A percentile compares a stretch with the other conserved stretches of the same genome.
Evolutionary conservation across 345 rosid species (phyloP).

Genomic region (Boechera divaricarpa): DNA sequence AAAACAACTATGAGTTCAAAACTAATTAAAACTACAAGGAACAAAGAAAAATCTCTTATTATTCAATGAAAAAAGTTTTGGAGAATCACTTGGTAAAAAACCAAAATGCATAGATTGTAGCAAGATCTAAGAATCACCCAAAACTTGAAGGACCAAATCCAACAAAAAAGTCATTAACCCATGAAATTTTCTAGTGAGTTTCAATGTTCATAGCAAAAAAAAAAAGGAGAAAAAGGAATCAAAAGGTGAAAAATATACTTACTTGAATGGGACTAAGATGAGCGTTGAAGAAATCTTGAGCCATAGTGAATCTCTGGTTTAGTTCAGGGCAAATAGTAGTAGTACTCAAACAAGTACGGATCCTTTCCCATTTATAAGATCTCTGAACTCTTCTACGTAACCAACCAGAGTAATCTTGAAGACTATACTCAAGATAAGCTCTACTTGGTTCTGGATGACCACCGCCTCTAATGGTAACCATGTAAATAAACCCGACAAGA

Average conservation of each 20-base stretch:
- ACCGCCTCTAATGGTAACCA: slow-evolving; percentile 77
- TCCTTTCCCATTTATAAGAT: slow-evolving; percentile 81
- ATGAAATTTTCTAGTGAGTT: no score
- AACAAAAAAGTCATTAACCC: no score
- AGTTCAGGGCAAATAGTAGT: slow-evolving; percentile 71
- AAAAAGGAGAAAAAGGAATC: background rate
- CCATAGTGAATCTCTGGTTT: slow-evolving; percentile 74
- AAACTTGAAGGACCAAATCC: background rate
- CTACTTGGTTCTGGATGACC: slow-evolving; percentile 82
- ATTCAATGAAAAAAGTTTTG: no score
- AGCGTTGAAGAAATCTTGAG: slow-evolving; percentile 91
- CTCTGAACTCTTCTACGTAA: slow-evolving; percentile 71
- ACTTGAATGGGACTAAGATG: slow-evolving; percentile 84
- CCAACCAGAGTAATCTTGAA: slow-evolving; percentile 82
- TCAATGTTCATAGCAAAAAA: no score
- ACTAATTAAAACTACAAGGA: no score
- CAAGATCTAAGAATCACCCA: background rate
- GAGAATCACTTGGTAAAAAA: no score
- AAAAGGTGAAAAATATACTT: background rate
- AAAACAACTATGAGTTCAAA: slow-evolving; percentile 6
- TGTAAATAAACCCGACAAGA: slow-evolving; percentile 73
- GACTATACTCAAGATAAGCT: slow-evolving; percentile 75
- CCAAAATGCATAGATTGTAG: background rate
- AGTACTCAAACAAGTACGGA: slow-evolving; percentile 71
- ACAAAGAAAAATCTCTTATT: no score